A percentile compares a stretch with the other conserved stretches of the same genome.
Conservation (phyloP, 2,329 filamentous ascomycete genomes). For the Onygenales sp. region DNA sequence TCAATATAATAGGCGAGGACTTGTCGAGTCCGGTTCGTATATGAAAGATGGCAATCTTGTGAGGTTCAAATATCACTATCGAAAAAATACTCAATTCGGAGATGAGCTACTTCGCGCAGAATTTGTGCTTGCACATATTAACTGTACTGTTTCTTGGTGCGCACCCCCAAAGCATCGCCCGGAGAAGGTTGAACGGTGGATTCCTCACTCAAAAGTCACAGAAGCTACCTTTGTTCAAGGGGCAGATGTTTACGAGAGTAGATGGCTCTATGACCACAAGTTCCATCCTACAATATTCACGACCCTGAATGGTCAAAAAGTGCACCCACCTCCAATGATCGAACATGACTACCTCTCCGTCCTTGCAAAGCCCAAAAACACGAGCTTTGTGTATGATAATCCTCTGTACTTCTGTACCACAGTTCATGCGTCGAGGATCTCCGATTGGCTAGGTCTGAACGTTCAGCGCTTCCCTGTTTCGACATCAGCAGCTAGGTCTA, state of each 20-base stretch:
- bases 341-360: conserved; percentile 37
- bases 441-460: conserved; percentile 22
- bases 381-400: conserved; percentile 42
- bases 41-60: conserved; percentile 44
- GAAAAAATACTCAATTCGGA: conserved; percentile 44
- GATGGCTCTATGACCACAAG: conserved; percentile 41
- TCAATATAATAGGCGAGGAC: conserved; percentile 44
- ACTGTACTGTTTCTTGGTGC: conserved; percentile 46
- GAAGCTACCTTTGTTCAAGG: conserved; percentile 47
- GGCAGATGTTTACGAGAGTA: conserved; percentile 43
- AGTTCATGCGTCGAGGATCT: conserved; percentile 24
- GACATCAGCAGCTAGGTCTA: conserved; percentile 40
- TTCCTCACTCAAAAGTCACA: conserved; percentile 45
- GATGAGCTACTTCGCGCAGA: conserved; percentile 49
- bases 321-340: conserved; percentile 48
- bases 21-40: conserved; percentile 45
- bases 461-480: conserved; percentile 32
- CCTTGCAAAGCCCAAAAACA: conserved; percentile 33
- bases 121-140: conserved; percentile 45
- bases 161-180: conserved; percentile 41
- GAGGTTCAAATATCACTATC: conserved; percentile 47
- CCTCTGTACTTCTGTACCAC: conserved; percentile 41
- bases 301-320: conserved; percentile 40
- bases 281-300: conserved; percentile 40
- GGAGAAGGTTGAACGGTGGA: conserved; percentile 46